Evolutionary conservation across 2,329 filamentous ascomycete species (phyloP).

Genomic region (Biscogniauxia marginata): DNA sequence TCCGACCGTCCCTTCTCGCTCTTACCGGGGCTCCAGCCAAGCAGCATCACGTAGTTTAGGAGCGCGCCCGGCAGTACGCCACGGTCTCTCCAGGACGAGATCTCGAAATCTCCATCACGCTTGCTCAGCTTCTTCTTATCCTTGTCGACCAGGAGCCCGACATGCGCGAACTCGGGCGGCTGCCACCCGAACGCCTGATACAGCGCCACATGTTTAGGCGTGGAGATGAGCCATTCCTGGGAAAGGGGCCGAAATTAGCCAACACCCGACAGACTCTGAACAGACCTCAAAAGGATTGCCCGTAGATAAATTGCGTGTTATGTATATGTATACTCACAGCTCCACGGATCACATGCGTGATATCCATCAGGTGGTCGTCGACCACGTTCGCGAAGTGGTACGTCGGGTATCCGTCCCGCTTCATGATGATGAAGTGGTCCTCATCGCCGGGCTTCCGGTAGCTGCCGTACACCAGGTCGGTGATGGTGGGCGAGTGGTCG

Average conservation of each 20-base stretch:
- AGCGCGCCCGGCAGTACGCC: conserved; percentile 49
- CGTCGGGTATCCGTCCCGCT: conserved; percentile 88
- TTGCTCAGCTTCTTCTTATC: conserved; percentile 83
- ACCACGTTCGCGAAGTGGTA: conserved; percentile 98
- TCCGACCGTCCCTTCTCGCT: conserved; percentile 52
- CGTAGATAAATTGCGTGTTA: background rate
- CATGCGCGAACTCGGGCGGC: conserved; percentile 74
- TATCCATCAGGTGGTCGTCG: conserved; percentile 92
- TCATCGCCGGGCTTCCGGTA: conserved; percentile 55
- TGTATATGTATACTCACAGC: conserved; percentile 54
- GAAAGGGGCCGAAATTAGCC: background rate
- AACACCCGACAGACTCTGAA: background rate
- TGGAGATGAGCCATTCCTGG: conserved; percentile 93
- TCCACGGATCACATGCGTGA: conserved; percentile 92
- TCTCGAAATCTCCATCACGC: conserved; percentile 60
- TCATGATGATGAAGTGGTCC: conserved; percentile 87
- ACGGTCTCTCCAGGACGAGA: conserved; percentile 48
- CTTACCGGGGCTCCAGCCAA: conserved; percentile 71
- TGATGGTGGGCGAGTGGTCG: conserved; percentile 60
- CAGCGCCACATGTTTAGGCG: conserved; percentile 69
- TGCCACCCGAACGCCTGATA: conserved; percentile 77
- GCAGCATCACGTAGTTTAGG: conserved; percentile 79
- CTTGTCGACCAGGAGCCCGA: conserved; percentile 69
- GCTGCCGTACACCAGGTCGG: conserved; percentile 78
- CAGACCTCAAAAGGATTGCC: background rate